A percentile compares a stretch with the other conserved stretches of the same genome.
Evolutionary conservation across 192 early-diverging fungal genomes (phyloP).

Genomic region (Umbelopsis isabellina): DNA sequence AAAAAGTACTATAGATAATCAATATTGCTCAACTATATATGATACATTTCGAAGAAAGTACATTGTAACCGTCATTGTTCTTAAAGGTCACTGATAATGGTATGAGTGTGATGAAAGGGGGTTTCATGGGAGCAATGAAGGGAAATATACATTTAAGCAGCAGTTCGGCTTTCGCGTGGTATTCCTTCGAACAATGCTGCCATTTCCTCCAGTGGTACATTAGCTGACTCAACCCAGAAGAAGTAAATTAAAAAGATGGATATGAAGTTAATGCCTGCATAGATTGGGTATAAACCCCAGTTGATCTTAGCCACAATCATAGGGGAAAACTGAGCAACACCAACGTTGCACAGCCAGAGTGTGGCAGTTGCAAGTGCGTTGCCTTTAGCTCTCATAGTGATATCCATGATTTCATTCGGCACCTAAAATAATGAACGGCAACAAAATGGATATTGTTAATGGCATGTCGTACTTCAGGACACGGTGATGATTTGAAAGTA

Average conservation of each 20-base stretch:
- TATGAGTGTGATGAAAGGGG: too few species aligned
- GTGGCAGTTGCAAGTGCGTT: constrained; percentile 66
- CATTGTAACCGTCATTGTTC: too few species aligned
- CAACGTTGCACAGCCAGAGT: constrained; percentile 76
- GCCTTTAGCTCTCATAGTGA: constrained; percentile 73
- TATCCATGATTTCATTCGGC: constrained; percentile 69
- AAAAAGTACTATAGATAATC: too few species aligned
- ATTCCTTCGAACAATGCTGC: constrained; percentile 54
- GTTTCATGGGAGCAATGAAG: too few species aligned
- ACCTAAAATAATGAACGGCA: neutral
- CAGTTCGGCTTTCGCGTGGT: too few species aligned
- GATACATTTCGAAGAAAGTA: too few species aligned
- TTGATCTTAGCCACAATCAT: constrained; percentile 58
- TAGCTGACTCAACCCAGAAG: constrained; percentile 67
- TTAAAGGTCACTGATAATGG: too few species aligned
- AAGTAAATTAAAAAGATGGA: constrained; percentile 51
- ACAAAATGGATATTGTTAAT: neutral
- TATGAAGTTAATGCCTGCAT: constrained; percentile 51
- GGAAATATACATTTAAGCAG: too few species aligned
- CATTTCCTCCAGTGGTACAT: constrained; percentile 70
- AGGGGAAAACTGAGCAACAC: constrained; percentile 62
- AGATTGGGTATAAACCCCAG: constrained; percentile 58
- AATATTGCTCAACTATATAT: too few species aligned
- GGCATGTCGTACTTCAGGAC: neutral
- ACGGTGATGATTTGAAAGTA: too few species aligned